Evolutionary conservation across 768 basidiomycete species (phyloP), one percentile per base, ranked within the genome.

Genomic region (Cystofilobasidium capitatum): DNA sequence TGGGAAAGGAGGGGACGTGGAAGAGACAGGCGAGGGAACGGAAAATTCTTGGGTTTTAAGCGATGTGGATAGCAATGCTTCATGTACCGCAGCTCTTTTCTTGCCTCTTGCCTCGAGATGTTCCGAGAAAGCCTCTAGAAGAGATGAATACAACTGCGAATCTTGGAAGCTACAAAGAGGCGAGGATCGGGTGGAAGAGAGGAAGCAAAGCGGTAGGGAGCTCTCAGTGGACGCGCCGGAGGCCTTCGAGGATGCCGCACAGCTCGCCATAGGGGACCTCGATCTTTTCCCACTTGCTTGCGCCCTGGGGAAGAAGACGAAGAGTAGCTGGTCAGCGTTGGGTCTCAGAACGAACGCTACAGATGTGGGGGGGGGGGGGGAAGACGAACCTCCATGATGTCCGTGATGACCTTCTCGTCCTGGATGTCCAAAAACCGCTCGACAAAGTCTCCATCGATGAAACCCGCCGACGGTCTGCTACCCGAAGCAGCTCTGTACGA

Each of bases 401-500:
- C 22, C 77, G 29, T 80, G 76, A 7, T 78, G 73, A 0, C 80
- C 24, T 81, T 77, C 16, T 72, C 75, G 42, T 73, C 74, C 58
- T 47, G 31, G 81, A 78, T 22, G 76, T 76, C 62, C 86, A 74
- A 79, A 75, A 88, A 85, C 24, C 79, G 77, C 75, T 92, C 88
- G 24, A 96, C 74, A 70, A 91, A 88, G 73, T 89, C 87, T 1
- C 91, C 92, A 69, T 96, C 91, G 35, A 96, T 79, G 80, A 96
- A 91, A 20, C 90, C 91, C 45, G 81, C 81, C 1, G 87, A 81
- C 0, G 70, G 81, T 71, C 33, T 76, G 72, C 37, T 86, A 82
- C 10, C 81, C 79, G 71, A 65, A 37, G 88, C 87, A 3, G 42
- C 22, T 42, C 71, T 70, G 70, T 70, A 58, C 0, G 87, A 80